Percentiles rank a stretch among this genome's conserved stretches.
phyloP scores from a whole-genome alignment of 257 asterid species.

The Solanum clarkiae region DNA sequence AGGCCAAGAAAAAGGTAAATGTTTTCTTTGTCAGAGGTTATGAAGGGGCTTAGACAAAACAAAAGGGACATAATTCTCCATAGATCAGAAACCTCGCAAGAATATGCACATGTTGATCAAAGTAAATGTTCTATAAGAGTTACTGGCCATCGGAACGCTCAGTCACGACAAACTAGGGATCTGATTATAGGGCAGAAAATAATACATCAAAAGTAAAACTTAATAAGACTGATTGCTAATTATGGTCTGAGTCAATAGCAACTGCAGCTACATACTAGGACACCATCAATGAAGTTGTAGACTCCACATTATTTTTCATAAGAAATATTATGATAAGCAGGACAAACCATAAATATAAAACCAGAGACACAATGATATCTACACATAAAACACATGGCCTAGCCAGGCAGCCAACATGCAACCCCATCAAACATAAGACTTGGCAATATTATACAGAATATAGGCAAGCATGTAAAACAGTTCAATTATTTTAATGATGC shows the following conservation, averaged over 20 bases:
- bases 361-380: neutral
- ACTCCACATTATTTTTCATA: neutral
- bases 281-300: neutral
- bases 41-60: neutral
- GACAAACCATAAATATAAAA: neutral
- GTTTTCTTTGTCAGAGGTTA: neutral
- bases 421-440: neutral
- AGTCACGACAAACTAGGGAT: neutral
- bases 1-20: neutral
- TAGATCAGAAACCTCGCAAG: neutral
- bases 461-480: neutral
- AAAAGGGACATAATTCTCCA: neutral
- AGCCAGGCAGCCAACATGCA: neutral
- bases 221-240: neutral
- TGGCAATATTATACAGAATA: neutral
- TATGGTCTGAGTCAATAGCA: neutral
- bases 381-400: neutral
- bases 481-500: neutral
- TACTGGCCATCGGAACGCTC: neutral
- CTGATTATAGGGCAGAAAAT: neutral
- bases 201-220: neutral
- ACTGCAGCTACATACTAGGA: neutral
- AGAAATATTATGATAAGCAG: neutral
- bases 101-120: neutral
- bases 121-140: neutral